Conservation (phyloP, 2,329 filamentous ascomycete species). For the Epichloe festucae region DNA sequence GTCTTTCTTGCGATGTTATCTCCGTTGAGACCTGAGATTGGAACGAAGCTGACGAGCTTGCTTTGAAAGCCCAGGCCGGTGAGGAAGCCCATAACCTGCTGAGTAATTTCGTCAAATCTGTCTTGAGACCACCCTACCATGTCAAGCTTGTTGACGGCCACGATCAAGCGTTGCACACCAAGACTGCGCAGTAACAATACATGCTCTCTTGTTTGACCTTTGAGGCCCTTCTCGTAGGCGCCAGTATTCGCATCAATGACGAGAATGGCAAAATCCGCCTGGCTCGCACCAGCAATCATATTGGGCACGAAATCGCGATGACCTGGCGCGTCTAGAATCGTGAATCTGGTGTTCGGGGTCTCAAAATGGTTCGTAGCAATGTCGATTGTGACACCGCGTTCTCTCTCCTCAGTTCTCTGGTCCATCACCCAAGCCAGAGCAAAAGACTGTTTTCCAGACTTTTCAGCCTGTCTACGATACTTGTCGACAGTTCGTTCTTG, state of each 20-base stretch:
- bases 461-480: constrained; percentile 77
- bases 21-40: constrained; percentile 77
- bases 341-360: constrained; percentile 76
- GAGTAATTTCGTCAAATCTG: constrained; percentile 72
- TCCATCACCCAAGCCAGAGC: constrained; percentile 96
- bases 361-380: constrained; percentile 93
- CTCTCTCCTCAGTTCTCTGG: constrained; percentile 77
- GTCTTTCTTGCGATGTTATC: constrained; percentile 64
- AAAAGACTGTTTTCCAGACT: constrained; percentile 88
- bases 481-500: constrained; percentile 81
- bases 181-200: constrained; percentile 80
- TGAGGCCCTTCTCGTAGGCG: constrained; percentile 85
- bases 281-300: constrained; percentile 94
- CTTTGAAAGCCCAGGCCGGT: constrained; percentile 66
- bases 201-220: constrained; percentile 90
- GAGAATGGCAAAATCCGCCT: constrained; percentile 89
- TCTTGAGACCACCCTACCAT: constrained; percentile 70
- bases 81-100: constrained; percentile 74
- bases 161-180: constrained; percentile 75
- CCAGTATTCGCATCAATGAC: constrained; percentile 86
- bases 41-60: constrained; percentile 76
- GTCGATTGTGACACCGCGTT: constrained; percentile 87
- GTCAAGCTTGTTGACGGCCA: constrained; percentile 94
- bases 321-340: constrained; percentile 88
- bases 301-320: constrained; percentile 96